Percentiles rank a stretch among this genome's conserved stretches.
These are phyloP conservation scores for Leishmania major DNA, from an alignment of 208 protist genomes.

Conservation along the genomic window DNA sequence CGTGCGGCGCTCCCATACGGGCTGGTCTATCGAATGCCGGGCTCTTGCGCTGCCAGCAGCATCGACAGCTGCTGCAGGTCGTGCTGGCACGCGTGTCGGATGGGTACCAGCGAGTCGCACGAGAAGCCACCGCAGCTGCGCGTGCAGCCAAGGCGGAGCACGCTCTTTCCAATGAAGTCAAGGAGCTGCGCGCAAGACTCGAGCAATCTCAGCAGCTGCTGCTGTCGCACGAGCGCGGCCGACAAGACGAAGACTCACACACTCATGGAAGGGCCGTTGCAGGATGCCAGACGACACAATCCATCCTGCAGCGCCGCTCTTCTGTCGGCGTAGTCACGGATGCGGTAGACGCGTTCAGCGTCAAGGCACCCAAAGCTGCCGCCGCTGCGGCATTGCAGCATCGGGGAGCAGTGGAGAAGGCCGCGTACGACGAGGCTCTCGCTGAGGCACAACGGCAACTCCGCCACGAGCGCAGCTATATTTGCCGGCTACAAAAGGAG, in stretches of 20 bases:
- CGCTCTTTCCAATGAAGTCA: slow-evolving; percentile 12
- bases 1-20: too few species aligned
- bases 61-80: slow-evolving; percentile 1
- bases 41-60: slow-evolving; percentile 1
- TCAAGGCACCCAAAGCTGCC: not conserved
- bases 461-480: slow-evolving; percentile 10
- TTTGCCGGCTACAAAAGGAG: slow-evolving; percentile 12
- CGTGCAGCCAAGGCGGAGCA: slow-evolving; percentile 10
- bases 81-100: slow-evolving; percentile 2
- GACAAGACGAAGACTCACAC: not conserved
- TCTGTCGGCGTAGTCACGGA: not conserved
- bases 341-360: not conserved
- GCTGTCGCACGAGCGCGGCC: too few species aligned
- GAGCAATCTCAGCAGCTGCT: not conserved
- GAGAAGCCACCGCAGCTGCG: not conserved
- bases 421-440: not conserved
- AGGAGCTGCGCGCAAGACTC: slow-evolving; percentile 13
- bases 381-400: not conserved
- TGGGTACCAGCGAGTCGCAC: not conserved
- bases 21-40: slow-evolving; percentile 1
- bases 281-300: not conserved
- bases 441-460: slow-evolving; percentile 11
- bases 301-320: too few species aligned
- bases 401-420: too few species aligned
- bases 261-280: not conserved